Evolutionary conservation across 148 eudicot genomes (phyloP), one percentile per base, ranked within the genome.

Genomic region (Fallopia convolvulus): DNA sequence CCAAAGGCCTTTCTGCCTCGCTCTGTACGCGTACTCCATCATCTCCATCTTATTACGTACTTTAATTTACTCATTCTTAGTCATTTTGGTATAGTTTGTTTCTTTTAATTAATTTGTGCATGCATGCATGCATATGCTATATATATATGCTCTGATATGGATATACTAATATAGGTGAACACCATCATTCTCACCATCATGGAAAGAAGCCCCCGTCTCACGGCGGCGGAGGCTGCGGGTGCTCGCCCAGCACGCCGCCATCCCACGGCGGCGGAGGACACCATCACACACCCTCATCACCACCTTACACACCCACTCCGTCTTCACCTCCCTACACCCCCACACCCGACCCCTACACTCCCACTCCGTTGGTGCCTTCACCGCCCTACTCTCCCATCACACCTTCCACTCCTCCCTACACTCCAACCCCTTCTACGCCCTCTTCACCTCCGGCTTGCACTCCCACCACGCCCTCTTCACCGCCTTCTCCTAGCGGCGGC

Each of bases 391-490:
- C 72, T 15, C 70, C 70, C 1, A 20, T 33, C 3, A 33, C 70
- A 30, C 61, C 61, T 6, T 55, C 17, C 10, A 55, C 61, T n/a
- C 61, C 61, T 55, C 61, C 61, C 2, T 7, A 12, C 36, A 17
- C 70, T 26, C 70, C 70, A 0, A 80, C 75, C 39, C 85, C 84
- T 21, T 49, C 84, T 4, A 87, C 89, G 4, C 39, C 88, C 36
- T 52, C 58, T 52, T 81, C 91, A 41, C 84, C 81, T 2, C 52
- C 52, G 52, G 52, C 14, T 10, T 48, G 52, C 52, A 48, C 52
- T 48, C 70, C 70, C 7, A 65, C 70, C 17, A 65, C 70, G 6
- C 70, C 70, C 13, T 30, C 40, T 11, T 26, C 30, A 26, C 30
- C 30, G 30, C 30, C 30, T 26, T 80, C 91, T 65, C 84, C 81